A percentile compares a stretch with the other conserved stretches of the same genome.
phyloP scores from a whole-genome alignment of 441 rosid species.

The Omphalea diandra region DNA sequence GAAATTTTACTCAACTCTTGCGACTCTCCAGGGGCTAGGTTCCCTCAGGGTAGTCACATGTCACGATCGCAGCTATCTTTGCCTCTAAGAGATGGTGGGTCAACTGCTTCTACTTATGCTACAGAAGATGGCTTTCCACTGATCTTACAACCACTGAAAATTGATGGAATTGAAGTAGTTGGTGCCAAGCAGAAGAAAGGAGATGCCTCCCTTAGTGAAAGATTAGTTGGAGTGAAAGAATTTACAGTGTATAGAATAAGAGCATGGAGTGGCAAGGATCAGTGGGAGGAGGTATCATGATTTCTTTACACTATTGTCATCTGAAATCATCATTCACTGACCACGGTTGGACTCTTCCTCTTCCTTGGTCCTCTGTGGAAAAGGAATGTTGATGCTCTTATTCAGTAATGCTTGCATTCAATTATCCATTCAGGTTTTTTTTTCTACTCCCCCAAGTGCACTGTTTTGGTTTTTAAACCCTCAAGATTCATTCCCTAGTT shows the following conservation, averaged over 20 bases:
- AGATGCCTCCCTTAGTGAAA: conserved; percentile 85
- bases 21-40: conserved; percentile 70
- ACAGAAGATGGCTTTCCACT: conserved; percentile 41
- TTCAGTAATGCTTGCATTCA: conserved; percentile 82
- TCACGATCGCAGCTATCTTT: conserved; percentile 47
- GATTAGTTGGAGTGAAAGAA: conserved; percentile 94
- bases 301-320: conserved; percentile 75
- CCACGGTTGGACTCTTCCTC: conserved; percentile 83
- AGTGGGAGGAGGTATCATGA: conserved; percentile 97
- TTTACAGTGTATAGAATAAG: conserved; percentile 79
- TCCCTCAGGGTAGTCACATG: conserved; percentile 49
- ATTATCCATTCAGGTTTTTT: conserved; percentile 57
- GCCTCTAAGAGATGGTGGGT: conserved; percentile 72
- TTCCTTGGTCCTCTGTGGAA: conserved; percentile 83
- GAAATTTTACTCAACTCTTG: conserved; percentile 81
- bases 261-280: conserved; percentile 75
- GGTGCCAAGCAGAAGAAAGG: conserved; percentile 96
- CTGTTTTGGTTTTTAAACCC: conserved; percentile 73
- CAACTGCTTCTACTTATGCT: conserved; percentile 78
- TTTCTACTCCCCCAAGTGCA: conserved; percentile 61
- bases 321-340: conserved; percentile 71
- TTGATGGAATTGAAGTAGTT: conserved; percentile 81
- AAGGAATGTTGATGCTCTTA: conserved; percentile 70
- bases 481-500: conserved; percentile 53
- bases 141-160: conserved; percentile 39